Percentiles rank a stretch among this genome's conserved stretches.
These are phyloP conservation scores for Talaromyces sp. DNA, from an alignment of 2,329 filamentous ascomycete species.

Conservation along the genomic window DNA sequence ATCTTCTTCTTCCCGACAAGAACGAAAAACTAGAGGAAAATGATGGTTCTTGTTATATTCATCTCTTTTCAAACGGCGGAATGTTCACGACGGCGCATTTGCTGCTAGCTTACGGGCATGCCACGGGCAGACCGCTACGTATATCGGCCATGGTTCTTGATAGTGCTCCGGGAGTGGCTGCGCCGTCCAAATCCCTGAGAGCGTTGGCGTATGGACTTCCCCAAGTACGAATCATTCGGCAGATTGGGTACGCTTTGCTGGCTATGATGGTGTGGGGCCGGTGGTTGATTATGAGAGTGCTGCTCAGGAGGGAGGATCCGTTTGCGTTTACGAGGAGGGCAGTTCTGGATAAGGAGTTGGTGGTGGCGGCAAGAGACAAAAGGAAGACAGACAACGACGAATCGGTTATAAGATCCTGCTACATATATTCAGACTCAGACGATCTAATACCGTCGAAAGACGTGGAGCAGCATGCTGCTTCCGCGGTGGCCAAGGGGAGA, in stretches of 20 bases:
- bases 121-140: conserved; percentile 29
- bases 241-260: conserved; percentile 21
- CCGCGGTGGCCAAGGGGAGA: conserved; percentile 27
- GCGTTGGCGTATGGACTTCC: conserved; percentile 34
- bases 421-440: conserved; percentile 36
- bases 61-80: conserved; percentile 49
- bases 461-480: conserved; percentile 31
- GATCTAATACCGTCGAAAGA: conserved; percentile 29
- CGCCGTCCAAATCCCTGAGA: conserved; percentile 18
- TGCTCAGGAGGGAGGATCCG: conserved; percentile 14
- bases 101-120: conserved; percentile 30
- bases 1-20: too few species aligned
- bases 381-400: neutral
- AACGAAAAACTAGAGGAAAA: too few species aligned
- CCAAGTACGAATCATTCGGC: conserved; percentile 21
- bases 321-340: conserved; percentile 21
- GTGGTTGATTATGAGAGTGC: conserved; percentile 13
- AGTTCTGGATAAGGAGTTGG: conserved; percentile 25
- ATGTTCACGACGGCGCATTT: conserved; percentile 33
- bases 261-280: conserved; percentile 18
- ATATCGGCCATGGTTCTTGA: conserved; percentile 41
- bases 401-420: conserved; percentile 17
- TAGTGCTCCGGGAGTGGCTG: conserved; percentile 38
- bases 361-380: conserved; percentile 14
- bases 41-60: conserved; percentile 30